Evolutionary conservation across 306 rosid species (phyloP), one percentile per base, ranked within the genome.

Genomic region (Fagus crenata): DNA sequence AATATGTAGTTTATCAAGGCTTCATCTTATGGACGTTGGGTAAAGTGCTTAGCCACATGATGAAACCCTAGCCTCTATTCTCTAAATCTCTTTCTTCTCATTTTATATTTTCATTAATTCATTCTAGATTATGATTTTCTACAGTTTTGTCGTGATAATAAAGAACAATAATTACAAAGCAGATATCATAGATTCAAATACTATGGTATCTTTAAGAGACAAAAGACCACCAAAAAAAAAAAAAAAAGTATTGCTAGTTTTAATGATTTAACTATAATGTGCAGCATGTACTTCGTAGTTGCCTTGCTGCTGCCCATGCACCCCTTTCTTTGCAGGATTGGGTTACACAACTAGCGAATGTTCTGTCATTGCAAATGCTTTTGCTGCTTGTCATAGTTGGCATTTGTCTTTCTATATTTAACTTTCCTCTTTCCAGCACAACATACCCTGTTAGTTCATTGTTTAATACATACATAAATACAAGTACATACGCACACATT

Each of bases 341-440:
- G 85, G 36, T 55, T 79, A 83, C 56, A 83, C 37, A 80, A 77
- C 71, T 43, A 78, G 65, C 77, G 76, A 82, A 73, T 82, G 75
- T 67, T 36, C 78, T 77, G 87, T 73, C 86, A 83, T 81, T 33
- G 32, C 72, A 61, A 65, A 69, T 69, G 79, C 81, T 81, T 84
- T 82, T 59, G 86, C 75, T 78, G 79, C 78, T 81, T 77, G 58
- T 82, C 17, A 28, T 82, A 76, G 91, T 91, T 89, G 91, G 87
- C 96, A 84, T 84, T 82, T 75, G 75, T 87, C 85, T 83, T 72
- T 82, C 81, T 83, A 77, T 78, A 40, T 78, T 81, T 71, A 81
- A 82, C 76, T 77, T 83, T 85, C 79, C 82, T 86, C 93, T 90
- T 90, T 92, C 93, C 97, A 92, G 90, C 95, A 55, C 79, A 82